Base-by-base conservation (phyloP, 2,329 filamentous ascomycete species). In the Microcyclosporella mali region DNA sequence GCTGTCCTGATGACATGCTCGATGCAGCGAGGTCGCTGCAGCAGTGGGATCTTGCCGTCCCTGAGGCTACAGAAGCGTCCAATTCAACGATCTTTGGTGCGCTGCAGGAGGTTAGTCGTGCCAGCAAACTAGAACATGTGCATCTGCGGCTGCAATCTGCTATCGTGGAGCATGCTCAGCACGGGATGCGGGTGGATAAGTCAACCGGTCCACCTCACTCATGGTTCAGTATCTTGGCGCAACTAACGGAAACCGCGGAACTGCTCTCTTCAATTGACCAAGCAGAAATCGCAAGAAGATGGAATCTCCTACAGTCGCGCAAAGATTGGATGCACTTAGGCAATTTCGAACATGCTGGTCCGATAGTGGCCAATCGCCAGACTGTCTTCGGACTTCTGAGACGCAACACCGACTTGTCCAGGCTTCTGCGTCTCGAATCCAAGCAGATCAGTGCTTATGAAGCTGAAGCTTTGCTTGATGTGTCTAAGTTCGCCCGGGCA, bases 21-120 rank as follows among this genome's bases (percentile, higher is more conserved):
- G 38, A 41, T 34, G 45, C 54, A 14, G 70, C 76, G 15, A 78
- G 86, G 46, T 84, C 84, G 51, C 71, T 97, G 12, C 88, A 92
- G 53, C 84, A 90, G 57, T 98, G 92, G 92, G 89, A 95, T 60
- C 74, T 97, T 15, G 85, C 86, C 11, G 81, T 82, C 0, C 85
- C 88, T 1, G 70, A 74, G 6, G 68, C 73, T 2, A 77, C 42
- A 1, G 12, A 27, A 6, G 42, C 47, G 8, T 35, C 47, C 11
- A 40, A 45, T 10, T 41, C 43, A 2, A 82, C 79, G 1, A 70
- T 90, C 1, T 95, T 94, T 66, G 84, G 82, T 56, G 80, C 81
- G 0, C 88, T 94, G 46, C 88, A 95, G 61, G 79, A 80, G 16
- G 74, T 95, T 47, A 59, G 53, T 34, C 54, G 55, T 28, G 46